Evolutionary conservation across 106 monocot genomes (phyloP), one percentile per base, ranked within the genome.

Genomic region (Cymbidium sinense): DNA sequence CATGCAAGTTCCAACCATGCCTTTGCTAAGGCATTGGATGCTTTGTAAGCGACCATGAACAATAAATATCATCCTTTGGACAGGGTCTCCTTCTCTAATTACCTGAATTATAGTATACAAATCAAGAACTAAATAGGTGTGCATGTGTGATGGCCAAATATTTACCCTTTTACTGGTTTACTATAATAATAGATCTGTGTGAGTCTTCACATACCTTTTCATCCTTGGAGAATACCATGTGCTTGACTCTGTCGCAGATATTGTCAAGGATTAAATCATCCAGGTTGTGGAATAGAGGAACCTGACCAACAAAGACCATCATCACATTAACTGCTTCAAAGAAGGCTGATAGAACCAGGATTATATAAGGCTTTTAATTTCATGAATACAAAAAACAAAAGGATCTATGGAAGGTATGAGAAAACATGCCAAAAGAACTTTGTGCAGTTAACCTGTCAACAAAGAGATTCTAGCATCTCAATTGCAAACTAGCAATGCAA

Each of bases 221-320:
- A 12, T 82, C 85, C 74, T 87, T 93, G 77, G 93, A 96, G 88
- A 91, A 96, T 58, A 93, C 93, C 4, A 93, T 78, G 17, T 84
- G 93, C 64, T 83, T 85, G 12, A 91, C 89, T 79, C 91, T 83
- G 80, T 93, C 96, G 34, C 96, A 96, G 4, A 96, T 93, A 65
- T 93, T 96, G 83, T 93, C 96, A 1, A 96, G 89, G 70, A 96
- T 91, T 5, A 96, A 87, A 52, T 96, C 93, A 73, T 96, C 93
- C 78, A 96, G 79, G 70, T 89, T 86, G 34, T 93, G 93, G 76
- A 96, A 91, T 62, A 93, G 73, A 64, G 96, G 96, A 18, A 96
- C 96, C 93, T 96, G 83, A 34, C 71, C 43, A 77, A 73, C 23
- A 44, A 70, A 79, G 6, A 83, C 7, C 19, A 79, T 34, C 52